A percentile compares a stretch with the other conserved stretches of the same genome.
phyloP scores from a whole-genome alignment of 257 asterid genomes.

The Nicotiana paniculata region DNA sequence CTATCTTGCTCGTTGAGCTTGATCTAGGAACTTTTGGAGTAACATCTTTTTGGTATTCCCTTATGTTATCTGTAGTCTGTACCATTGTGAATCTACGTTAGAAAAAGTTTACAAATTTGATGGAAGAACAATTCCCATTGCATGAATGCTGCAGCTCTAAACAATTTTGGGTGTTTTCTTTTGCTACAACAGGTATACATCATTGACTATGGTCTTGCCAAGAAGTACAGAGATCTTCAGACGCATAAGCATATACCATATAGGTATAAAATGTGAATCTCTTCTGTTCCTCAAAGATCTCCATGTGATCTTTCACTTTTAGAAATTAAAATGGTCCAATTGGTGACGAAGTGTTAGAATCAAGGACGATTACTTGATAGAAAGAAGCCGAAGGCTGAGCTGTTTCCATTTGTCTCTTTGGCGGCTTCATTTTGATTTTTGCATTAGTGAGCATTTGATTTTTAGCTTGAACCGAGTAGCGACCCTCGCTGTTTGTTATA shows the following conservation, averaged over 20 bases:
- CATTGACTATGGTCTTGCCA: slow-evolving; percentile 96
- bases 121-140: not conserved
- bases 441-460: not conserved
- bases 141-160: not conserved
- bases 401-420: not conserved
- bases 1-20: too few relatives aligned
- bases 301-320: not conserved
- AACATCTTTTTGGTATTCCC: not conserved
- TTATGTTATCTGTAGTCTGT: not conserved
- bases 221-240: slow-evolving; percentile 87
- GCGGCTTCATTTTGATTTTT: not conserved
- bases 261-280: slow-evolving; percentile 41
- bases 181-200: slow-evolving; percentile 59
- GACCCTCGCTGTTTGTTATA: not conserved
- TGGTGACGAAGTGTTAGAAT: not conserved
- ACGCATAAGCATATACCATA: slow-evolving; percentile 96
- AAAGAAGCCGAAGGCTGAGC: not conserved
- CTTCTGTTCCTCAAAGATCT: not conserved
- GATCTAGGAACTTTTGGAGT: not conserved
- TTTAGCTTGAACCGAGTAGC: not conserved
- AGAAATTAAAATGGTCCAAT: not conserved
- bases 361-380: not conserved
- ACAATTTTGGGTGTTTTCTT: not conserved
- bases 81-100: not conserved
- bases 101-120: not conserved